Evolutionary conservation across 2,329 filamentous ascomycete genomes (phyloP), one percentile per base, ranked within the genome.

Genomic region (Microsporum ferrugineum): DNA sequence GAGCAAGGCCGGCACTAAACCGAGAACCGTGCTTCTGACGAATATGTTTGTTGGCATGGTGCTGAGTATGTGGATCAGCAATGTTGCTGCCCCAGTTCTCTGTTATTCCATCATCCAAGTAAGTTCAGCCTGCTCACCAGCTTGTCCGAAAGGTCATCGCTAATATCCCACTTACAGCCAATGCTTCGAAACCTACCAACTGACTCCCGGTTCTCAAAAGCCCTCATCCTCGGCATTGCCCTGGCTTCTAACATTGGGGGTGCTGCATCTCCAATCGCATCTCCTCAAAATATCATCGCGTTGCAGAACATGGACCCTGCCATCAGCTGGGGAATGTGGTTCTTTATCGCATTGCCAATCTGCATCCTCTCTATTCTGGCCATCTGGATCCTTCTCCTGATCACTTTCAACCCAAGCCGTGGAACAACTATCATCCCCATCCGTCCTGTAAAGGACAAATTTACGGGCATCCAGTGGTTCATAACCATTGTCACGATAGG

Each of bases 1-100:
- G 38, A 96, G 91, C 78, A 97, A 96, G 77, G 94, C 94, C 6
- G 94, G 94, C 5, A 96, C 94, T 2, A 88, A 86, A 68, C 94
- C 94, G 7, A 82, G 86, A 60, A 92, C 89, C 1, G 94, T 99
- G 2, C 80, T 99, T 3, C 76, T 99, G n/a, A 94, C 92, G 60
- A 96, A 92, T 76, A 99, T 99, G 94, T 91, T 96, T 68, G 94
- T 99, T 47, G 91, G 92, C 60, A 95, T 94, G 70, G 95, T 99
- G 72, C 88, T 95, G 6, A 96, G 91, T 68, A 99, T 99, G 94
- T 90, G 95, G 80, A 97, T 99, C 70, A 96, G 91, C 76, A 99
- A 99, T 67, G 95, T 99, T 33, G 94, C 94, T 0, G 92, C 95
- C 1, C 94, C 94, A 0, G 94, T 99, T 7, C 82, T 99, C 41